Evolutionary conservation across 805 yeast species (phyloP), one percentile per base, ranked within the genome.

Genomic region (Yamadazyma tumulicola): DNA sequence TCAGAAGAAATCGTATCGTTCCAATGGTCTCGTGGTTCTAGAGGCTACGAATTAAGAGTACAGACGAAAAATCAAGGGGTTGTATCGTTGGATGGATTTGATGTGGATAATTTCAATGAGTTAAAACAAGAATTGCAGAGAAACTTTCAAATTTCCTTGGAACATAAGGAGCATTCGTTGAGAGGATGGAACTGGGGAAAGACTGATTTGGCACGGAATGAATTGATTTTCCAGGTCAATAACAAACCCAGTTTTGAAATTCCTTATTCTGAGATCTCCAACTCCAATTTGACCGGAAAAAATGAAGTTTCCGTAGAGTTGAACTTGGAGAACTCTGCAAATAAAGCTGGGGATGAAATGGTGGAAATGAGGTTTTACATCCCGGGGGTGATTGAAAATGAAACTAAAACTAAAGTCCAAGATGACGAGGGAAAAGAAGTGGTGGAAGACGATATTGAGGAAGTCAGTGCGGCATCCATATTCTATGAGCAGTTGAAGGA

Each of bases 121-220:
- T 67, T 93, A 52, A 91, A 89, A 59, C 83, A 76, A 52, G 95
- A 89, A 46, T 69, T 93, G 47, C 88, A 84, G 53, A 71, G 88
- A 47, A 75, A 83, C 51, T 86, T 88, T 59, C 69, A 62, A 34
- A 67, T 85, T 27, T 75, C 75, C 37, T 70, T 93, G 39, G 97
- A 93, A 49, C 81, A 75, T 43, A 78, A 73, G 50, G 97, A 91
- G 51, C 98, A 93, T 61, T 84, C 96, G 4, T 67, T 93, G 45
- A 77, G 96, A 64, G 99, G 99, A 20, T 93, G 98, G 98, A 93
- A 93, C 61, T 93, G 98, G 98, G 99, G 99, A 35, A 79, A 82
- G 45, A 72, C 91, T 11, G 96, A 89, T 56, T 76, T 93, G 55
- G 96, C 95, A 14, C 77, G 96, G 57, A 85, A 87, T 49, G 98